A percentile compares a stretch with the other conserved stretches of the same genome.
Evolutionary conservation across 768 basidiomycete species (phyloP).

Genomic region (Termitomyces titanicus): DNA sequence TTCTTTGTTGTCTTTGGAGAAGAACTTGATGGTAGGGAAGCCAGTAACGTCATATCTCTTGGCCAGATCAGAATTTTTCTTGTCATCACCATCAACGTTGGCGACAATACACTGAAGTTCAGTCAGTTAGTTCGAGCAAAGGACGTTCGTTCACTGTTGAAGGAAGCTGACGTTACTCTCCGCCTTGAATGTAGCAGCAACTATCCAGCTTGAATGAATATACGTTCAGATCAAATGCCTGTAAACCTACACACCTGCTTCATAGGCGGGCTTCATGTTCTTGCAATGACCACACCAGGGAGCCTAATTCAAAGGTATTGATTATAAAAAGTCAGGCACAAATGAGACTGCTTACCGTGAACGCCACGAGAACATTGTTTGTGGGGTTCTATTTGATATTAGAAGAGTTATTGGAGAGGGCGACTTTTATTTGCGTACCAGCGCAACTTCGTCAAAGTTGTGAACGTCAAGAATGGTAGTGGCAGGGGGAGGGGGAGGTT

Average conservation of each 20-base stretch:
- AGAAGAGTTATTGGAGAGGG: not conserved
- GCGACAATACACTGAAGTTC: slow-evolving; percentile 74
- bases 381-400: slow-evolving; percentile 43
- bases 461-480: slow-evolving; percentile 62
- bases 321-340: not conserved
- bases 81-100: slow-evolving; percentile 87
- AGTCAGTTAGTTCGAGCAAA: not conserved
- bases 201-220: slow-evolving; percentile 28
- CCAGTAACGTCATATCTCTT: slow-evolving; percentile 67
- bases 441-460: slow-evolving; percentile 73
- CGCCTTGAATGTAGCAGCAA: slow-evolving; percentile 72
- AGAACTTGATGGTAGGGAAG: slow-evolving; percentile 97
- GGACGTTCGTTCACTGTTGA: not conserved
- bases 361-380: slow-evolving; percentile 84
- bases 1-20: slow-evolving; percentile 65
- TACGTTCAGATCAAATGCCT: not conserved
- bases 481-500: slow-evolving; percentile 74
- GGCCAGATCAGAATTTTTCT: slow-evolving; percentile 70
- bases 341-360: slow-evolving; percentile 51
- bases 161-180: slow-evolving; percentile 62
- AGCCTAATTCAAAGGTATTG: slow-evolving; percentile 33
- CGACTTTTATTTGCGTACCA: slow-evolving; percentile 37
- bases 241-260: slow-evolving; percentile 49
- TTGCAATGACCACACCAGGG: slow-evolving; percentile 98
- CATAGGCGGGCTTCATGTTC: slow-evolving; percentile 80